Base-by-base conservation (phyloP, 2,329 filamentous ascomycete species). In the Ophiostoma sp. region DNA sequence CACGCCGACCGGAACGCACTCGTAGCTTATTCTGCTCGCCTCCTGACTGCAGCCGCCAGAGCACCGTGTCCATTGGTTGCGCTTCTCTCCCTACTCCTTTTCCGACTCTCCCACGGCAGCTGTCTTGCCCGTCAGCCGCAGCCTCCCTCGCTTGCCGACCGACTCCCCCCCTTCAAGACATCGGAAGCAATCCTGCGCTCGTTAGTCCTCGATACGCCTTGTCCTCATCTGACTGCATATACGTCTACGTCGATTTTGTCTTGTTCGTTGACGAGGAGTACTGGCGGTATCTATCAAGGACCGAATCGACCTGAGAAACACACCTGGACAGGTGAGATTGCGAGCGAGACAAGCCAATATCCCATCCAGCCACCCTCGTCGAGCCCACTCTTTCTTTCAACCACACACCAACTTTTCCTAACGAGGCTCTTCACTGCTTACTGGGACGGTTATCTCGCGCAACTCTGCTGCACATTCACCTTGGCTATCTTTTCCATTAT, bases 341-440 rank as follows among this genome's bases (percentile, higher is more conserved):
- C 49, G 45, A 14, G 27, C 27, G 27, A 60, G 55, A 60, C 55
- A 60, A 38, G 27, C 18, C 27, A 60, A 40, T 60, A 60, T 38
- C 8, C n/a, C 55, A 16, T 40, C 9, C 55, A 60, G 55, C 55
- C 27, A 60, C 27, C 7, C n/a, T 18, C 27, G 4, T 38, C 11
- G 55, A 60, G 55, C 12, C 55, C 27, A 60, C 55, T 60, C 49
- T 27, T 52, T 27, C 49, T 52, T 52, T 18, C 49, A 18, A 52
- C 49, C 16, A 27, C 12, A 6, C 16, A n/a, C 16, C 45, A 47
- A 16, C n/a, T 47, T n/a, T n/a, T 14, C 5, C 12, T 16, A 47
- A 12, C 45, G 2, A 5, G 12, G n/a, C 45, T 47, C n/a, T 47
- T 47, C 2, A 16, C 14, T 47, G 18, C 49, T 55, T 18, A 55